Evolutionary conservation across 257 asterid genomes (phyloP), one percentile per base, ranked within the genome.

Genomic region (Rauvolfia tetraphylla): DNA sequence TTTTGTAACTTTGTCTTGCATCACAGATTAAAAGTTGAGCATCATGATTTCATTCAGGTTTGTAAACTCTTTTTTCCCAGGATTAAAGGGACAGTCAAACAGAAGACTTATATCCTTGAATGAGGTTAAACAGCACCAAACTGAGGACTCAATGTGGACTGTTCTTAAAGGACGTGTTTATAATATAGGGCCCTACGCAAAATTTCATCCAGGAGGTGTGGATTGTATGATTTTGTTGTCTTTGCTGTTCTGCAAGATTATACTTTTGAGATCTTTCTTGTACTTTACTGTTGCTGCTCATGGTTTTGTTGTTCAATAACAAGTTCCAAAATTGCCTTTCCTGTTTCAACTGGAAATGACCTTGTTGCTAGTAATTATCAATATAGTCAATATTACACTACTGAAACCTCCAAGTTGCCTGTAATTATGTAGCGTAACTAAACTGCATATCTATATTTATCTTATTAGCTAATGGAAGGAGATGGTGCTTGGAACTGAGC

Each of bases 201-300:
- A 92, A 82, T 95, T 95, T 83, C 99, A 95, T 79, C 99, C 99
- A 46, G 99, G 99, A 89, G 99, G 99, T 94, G 86, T 49, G 67
- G 39, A 67, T 77, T 29, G 53, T 70, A 61, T 48, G 8, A 44
- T 6, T 71, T 36, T 5, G 15, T 36, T 61, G 7, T 71, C 34
- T 36, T 14, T 33, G 48, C 10, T 57, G 49, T 58, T 36, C 67
- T 14, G 68, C 20, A 7, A 7, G 48, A 34, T 39, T 33, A 34
- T 41, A 15, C 31, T 63, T 6, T 5, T 23, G 12, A 11, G n/a
- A 14, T 25, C 13, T 27, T 46, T 23, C 51, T 67, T 34, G 29
- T 46, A 67, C 44, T 71, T 61, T 7, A 5, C 46, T 70, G 23
- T 48, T 23, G 14, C 29, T 70, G n/a, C 49, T 42, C n/a, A n/a